Percentiles rank a stretch among this genome's conserved stretches.
Conservation (phyloP, 106 monocot species). For the Allium fistulosum region DNA sequence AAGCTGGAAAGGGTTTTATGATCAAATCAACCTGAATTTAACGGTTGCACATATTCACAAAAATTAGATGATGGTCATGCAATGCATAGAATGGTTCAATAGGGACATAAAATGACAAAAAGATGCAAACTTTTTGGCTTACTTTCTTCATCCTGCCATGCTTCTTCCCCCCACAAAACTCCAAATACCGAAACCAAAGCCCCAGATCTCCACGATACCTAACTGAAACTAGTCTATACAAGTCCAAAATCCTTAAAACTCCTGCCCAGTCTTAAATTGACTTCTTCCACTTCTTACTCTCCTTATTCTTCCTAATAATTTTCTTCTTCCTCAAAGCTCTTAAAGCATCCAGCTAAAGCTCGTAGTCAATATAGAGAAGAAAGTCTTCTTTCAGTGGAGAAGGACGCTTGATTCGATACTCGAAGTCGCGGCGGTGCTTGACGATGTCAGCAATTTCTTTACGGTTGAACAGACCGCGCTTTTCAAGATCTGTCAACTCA, state of each 20-base stretch:
- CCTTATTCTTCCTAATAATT: slow-evolving; percentile 28
- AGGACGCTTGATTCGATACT: slow-evolving; percentile 78
- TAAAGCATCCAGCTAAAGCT: slow-evolving; percentile 48
- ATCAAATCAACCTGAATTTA: no score
- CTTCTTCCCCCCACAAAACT: slow-evolving; percentile 55
- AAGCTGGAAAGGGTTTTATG: no score
- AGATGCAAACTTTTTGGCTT: background rate
- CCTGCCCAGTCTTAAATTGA: slow-evolving; percentile 64
- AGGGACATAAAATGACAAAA: no score
- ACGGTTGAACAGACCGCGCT: slow-evolving; percentile 61
- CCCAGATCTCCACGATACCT: slow-evolving; percentile 71
- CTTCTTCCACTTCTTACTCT: slow-evolving; percentile 61
- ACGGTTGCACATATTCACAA: no score
- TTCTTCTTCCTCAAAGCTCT: slow-evolving; percentile 46
- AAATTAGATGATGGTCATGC: no score
- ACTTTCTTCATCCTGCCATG: slow-evolving; percentile 85
- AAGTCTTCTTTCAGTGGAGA: slow-evolving; percentile 67
- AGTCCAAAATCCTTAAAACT: slow-evolving; percentile 51
- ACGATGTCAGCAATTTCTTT: slow-evolving; percentile 67
- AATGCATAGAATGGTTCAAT: no score
- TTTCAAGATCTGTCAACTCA: slow-evolving; percentile 86
- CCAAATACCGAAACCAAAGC: slow-evolving; percentile 82
- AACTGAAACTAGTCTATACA: slow-evolving; percentile 41
- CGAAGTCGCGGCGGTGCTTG: slow-evolving; percentile 69
- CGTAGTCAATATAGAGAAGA: slow-evolving; percentile 75